Percentiles rank a stretch among this genome's conserved stretches.
These are phyloP conservation scores for Durotheca rogersii DNA, from an alignment of 495 filamentous ascomycete species.

Conservation along the genomic window DNA sequence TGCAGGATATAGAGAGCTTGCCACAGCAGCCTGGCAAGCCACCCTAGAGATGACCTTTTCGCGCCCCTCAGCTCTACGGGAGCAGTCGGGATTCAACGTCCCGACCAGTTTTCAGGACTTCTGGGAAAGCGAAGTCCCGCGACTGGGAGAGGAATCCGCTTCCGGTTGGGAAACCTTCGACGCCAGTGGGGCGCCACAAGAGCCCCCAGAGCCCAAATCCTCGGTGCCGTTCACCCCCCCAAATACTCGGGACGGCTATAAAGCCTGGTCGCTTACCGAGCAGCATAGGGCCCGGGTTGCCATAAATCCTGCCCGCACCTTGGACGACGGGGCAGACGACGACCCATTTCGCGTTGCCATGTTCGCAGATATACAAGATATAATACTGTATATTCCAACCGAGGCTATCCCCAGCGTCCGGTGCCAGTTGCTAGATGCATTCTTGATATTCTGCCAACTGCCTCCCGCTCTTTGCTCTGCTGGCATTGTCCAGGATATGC, in stretches of 20 bases:
- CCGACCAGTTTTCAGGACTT: slow-evolving; percentile 60
- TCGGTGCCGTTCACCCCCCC: slow-evolving; percentile 16
- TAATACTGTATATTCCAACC: slow-evolving; percentile 56
- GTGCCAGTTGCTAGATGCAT: slow-evolving; percentile 60
- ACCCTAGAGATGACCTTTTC: slow-evolving; percentile 73
- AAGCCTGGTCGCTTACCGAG: slow-evolving; percentile 65
- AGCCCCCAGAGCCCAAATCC: slow-evolving; percentile 42
- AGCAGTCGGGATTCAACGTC: slow-evolving; percentile 36
- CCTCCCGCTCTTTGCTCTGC: slow-evolving; percentile 48
- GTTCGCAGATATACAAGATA: slow-evolving; percentile 69
- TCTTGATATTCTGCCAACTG: slow-evolving; percentile 68
- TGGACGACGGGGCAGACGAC: slow-evolving; percentile 62
- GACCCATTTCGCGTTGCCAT: slow-evolving; percentile 80
- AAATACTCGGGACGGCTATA: slow-evolving; percentile 40
- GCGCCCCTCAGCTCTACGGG: slow-evolving; percentile 41
- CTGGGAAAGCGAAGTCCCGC: slow-evolving; percentile 83
- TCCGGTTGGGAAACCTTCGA: slow-evolving; percentile 67
- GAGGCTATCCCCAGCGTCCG: slow-evolving; percentile 37
- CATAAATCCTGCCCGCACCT: slow-evolving; percentile 65
- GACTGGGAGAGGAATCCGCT: slow-evolving; percentile 73
- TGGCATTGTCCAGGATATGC: slow-evolving; percentile 12
- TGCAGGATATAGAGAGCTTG: slow-evolving; percentile 76
- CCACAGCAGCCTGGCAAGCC: slow-evolving; percentile 80
- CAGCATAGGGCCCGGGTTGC: slow-evolving; percentile 47
- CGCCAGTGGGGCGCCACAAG: slow-evolving; percentile 32